A percentile compares a stretch with the other conserved stretches of the same genome.
These are phyloP conservation scores for Maudiozyma pseudohumilis DNA, from an alignment of 805 yeast species.

Conservation along the genomic window DNA sequence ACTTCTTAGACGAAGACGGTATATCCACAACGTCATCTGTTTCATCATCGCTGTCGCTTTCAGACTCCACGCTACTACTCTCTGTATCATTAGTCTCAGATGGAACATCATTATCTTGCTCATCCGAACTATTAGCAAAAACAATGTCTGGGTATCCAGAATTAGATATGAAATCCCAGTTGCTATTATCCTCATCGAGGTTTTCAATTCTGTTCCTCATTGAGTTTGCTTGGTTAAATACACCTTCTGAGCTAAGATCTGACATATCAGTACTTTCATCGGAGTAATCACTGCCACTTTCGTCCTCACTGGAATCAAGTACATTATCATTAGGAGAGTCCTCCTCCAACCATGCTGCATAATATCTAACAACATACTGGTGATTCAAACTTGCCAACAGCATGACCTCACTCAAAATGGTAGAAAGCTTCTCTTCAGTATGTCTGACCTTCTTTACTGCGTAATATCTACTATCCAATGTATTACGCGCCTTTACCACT, in stretches of 20 bases:
- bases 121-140: conserved; percentile 34
- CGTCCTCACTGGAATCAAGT: conserved; percentile 27
- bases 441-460: conserved; percentile 90
- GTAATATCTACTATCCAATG: conserved; percentile 87
- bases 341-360: conserved; percentile 95
- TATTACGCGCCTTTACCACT: conserved; percentile 91
- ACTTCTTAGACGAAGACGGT: background rate
- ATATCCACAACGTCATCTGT: conserved; percentile 1
- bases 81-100: conserved; percentile 8
- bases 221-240: conserved; percentile 23
- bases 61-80: conserved; percentile 5
- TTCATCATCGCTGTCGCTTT: conserved; percentile 3
- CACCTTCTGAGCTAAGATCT: conserved; percentile 10
- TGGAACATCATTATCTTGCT: conserved; percentile 3
- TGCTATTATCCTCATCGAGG: conserved; percentile 19
- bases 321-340: conserved; percentile 35
- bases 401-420: conserved; percentile 83
- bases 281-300: conserved; percentile 7
- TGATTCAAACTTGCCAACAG: conserved; percentile 85
- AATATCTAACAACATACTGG: conserved; percentile 91
- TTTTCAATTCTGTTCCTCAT: conserved; percentile 24
- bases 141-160: conserved; percentile 44
- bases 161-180: conserved; percentile 57
- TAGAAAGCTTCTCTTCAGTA: conserved; percentile 65
- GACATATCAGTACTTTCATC: conserved; percentile 12